Evolutionary conservation across 768 basidiomycete genomes (phyloP).

Genomic region (Butyriboletus loyo): DNA sequence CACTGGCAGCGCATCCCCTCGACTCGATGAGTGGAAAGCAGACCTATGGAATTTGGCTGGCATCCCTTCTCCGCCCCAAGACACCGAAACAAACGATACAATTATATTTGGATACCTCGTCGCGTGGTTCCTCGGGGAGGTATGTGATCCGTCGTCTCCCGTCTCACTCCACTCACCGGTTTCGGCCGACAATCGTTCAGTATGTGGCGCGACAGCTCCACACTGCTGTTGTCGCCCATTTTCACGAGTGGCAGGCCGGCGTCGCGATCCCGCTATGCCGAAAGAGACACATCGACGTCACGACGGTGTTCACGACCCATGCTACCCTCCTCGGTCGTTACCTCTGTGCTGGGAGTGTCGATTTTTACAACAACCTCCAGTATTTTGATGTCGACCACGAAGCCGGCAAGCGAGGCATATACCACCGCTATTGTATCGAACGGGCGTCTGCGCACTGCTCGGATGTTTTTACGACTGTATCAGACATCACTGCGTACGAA

Average conservation of each 20-base stretch:
- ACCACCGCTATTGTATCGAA: constrained; percentile 97
- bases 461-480: constrained; percentile 97
- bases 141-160: constrained; percentile 37
- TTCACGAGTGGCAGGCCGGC: constrained; percentile 99
- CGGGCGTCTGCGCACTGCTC: constrained; percentile 91
- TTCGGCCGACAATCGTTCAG: constrained; percentile 36
- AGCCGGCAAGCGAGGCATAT: constrained; percentile 98
- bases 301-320: constrained; percentile 98
- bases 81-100: constrained; percentile 97
- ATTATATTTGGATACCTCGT: constrained; percentile 97
- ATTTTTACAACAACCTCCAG: constrained; percentile 99
- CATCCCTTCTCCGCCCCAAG: constrained; percentile 94
- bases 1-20: constrained; percentile 80
- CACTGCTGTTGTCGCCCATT: constrained; percentile 92
- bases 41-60: constrained; percentile 99
- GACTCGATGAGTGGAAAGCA: constrained; percentile 97
- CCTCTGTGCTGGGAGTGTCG: constrained; percentile 95
- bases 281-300: constrained; percentile 96
- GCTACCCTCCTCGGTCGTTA: constrained; percentile 98
- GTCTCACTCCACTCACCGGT: constrained; percentile 3
- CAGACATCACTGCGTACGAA: constrained; percentile 98
- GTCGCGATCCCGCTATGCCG: constrained; percentile 92
- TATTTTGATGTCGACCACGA: constrained; percentile 99
- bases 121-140: constrained; percentile 99
- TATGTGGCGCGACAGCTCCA: constrained; percentile 77